A percentile compares a stretch with the other conserved stretches of the same genome.
These are phyloP conservation scores for Globisporangium irregulare DNA, from an alignment of 352 stramenopile species.

Conservation along the genomic window DNA sequence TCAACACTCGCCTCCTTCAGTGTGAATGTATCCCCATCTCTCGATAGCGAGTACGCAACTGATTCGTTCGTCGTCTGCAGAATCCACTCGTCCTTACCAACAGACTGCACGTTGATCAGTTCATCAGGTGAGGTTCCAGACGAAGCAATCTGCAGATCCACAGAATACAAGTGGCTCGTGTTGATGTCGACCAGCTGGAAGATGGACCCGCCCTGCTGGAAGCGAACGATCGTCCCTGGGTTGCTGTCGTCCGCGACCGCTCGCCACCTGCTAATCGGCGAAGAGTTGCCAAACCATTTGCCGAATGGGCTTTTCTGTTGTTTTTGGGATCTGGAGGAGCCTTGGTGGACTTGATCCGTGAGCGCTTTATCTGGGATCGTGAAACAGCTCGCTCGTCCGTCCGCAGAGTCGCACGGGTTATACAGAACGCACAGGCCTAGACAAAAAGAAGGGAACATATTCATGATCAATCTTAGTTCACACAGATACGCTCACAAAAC, in stretches of 20 bases:
- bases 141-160: constrained; percentile 33
- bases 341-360: constrained; percentile 39
- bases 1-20: constrained; percentile 28
- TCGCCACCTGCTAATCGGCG: constrained; percentile 24
- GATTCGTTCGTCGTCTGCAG: constrained; percentile 39
- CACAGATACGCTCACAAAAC: background rate
- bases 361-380: constrained; percentile 51
- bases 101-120: constrained; percentile 38
- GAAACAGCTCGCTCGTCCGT: constrained; percentile 49
- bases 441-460: background rate
- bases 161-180: constrained; percentile 35
- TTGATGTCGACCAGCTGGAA: constrained; percentile 54
- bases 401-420: constrained; percentile 29
- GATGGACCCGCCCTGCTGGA: constrained; percentile 45
- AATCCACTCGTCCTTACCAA: constrained; percentile 43
- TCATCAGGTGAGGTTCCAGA: constrained; percentile 11
- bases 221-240: constrained; percentile 38
- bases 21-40: constrained; percentile 24
- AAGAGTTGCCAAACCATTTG: constrained; percentile 38
- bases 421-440: constrained; percentile 48
- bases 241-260: constrained; percentile 21
- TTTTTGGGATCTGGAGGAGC: background rate
- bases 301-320: constrained; percentile 26
- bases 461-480: background rate
- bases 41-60: constrained; percentile 32